Conservation (phyloP, 345 rosid species). For the Melaleuca alternifolia region DNA sequence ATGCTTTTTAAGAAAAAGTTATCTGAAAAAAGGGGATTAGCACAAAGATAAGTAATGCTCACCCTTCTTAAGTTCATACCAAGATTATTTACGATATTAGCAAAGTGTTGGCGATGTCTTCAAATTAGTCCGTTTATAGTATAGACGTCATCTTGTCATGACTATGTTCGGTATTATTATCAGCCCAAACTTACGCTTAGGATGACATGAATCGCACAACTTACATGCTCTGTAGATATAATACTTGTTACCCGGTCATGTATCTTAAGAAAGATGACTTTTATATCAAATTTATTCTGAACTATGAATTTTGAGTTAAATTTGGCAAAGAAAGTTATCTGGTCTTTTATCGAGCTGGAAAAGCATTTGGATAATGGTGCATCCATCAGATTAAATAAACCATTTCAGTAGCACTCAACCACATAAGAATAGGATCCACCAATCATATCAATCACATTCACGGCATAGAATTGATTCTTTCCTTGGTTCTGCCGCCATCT, state of each 20-base stretch:
- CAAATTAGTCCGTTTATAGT: not conserved
- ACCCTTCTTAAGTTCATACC: not conserved
- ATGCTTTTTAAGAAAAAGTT: not conserved
- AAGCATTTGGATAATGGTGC: not conserved
- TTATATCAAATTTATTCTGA: not conserved
- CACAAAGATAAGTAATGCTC: not conserved
- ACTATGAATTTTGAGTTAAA: not conserved
- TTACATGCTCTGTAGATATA: not conserved
- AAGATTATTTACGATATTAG: not conserved
- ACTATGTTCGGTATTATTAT: not conserved
- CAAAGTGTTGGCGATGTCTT: not conserved
- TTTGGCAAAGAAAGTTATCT: not conserved
- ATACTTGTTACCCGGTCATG: not conserved
- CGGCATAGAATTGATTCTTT: not conserved
- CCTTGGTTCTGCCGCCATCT: not conserved
- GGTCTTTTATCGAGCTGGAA: not conserved
- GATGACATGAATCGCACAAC: not conserved
- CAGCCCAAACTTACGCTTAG: not conserved
- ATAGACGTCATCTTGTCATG: not conserved
- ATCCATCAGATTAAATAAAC: not conserved
- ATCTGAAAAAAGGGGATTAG: not conserved
- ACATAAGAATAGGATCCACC: not conserved
- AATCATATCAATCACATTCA: not conserved
- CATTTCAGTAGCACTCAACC: not conserved
- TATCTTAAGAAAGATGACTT: not conserved